These are phyloP conservation scores for Saccharomycopsis synnaedendra DNA, from an alignment of 805 yeast genomes.

Conservation along the genomic window DNA sequence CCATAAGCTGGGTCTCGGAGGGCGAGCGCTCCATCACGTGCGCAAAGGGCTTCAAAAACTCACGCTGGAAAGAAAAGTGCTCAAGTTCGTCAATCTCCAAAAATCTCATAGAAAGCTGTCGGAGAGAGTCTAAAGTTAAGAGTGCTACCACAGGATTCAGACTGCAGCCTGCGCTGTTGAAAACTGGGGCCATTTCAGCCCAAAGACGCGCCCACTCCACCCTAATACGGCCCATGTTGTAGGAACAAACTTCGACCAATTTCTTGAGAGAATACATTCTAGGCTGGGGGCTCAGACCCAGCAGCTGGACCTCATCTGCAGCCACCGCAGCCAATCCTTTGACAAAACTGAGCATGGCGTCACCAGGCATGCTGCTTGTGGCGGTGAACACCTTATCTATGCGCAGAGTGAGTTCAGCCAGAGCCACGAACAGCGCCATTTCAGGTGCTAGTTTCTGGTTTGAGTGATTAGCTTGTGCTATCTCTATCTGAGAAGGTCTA, in stretches of 20 bases:
- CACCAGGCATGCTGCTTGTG: constrained; percentile 68
- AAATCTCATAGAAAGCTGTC: constrained; percentile 88
- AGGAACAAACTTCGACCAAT: constrained; percentile 94
- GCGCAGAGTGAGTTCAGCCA: constrained; percentile 63
- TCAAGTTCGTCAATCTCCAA: constrained; percentile 88
- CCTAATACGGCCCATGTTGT: constrained; percentile 92
- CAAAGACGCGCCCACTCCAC: constrained; percentile 95
- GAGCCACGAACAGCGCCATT: constrained; percentile 44
- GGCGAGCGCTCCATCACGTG: constrained; percentile 60
- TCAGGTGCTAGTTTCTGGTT: constrained; percentile 55
- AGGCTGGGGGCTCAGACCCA: constrained; percentile 73
- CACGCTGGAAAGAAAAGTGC: constrained; percentile 91
- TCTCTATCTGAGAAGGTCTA: constrained; percentile 35
- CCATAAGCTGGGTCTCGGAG: constrained; percentile 77
- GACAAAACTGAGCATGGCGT: constrained; percentile 79
- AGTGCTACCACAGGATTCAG: constrained; percentile 64
- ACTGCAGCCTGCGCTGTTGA: constrained; percentile 77
- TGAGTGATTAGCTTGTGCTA: constrained; percentile 58
- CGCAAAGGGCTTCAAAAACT: constrained; percentile 84
- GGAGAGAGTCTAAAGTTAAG: constrained; percentile 87
- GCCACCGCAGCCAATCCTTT: constrained; percentile 80
- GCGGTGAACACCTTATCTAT: constrained; percentile 83
- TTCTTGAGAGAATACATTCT: constrained; percentile 88
- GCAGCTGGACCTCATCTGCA: constrained; percentile 80
- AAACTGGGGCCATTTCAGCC: constrained; percentile 86